Conservation (phyloP, 768 basidiomycete species). For the Holtermanniella nyarrowii region DNA sequence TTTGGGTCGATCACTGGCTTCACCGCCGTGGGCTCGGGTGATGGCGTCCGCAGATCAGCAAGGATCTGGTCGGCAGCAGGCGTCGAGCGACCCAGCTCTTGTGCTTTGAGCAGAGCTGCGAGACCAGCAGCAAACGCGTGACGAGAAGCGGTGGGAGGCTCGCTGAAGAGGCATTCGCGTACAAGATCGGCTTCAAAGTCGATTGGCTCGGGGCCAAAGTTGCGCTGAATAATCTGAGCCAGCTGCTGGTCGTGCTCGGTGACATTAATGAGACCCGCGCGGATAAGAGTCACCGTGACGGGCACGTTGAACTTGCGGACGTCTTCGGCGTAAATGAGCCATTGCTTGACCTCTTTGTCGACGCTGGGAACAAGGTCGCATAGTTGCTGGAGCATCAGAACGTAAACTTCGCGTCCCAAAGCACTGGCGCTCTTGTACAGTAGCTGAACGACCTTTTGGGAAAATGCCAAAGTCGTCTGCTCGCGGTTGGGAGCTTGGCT, state of each 20-base stretch:
- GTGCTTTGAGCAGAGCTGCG: conserved; percentile 66
- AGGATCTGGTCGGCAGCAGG: conserved; percentile 47
- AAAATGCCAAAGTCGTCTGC: conserved; percentile 79
- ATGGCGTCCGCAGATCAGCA: conserved; percentile 54
- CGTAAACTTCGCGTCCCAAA: conserved; percentile 86
- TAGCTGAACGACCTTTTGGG: conserved; percentile 92
- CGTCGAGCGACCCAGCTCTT: conserved; percentile 64
- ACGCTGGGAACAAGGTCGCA: conserved; percentile 85
- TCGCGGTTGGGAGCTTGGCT: conserved; percentile 66
- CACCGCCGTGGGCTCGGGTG: conserved; percentile 6
- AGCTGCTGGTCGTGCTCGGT: conserved; percentile 78
- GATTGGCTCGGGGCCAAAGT: conserved; percentile 65
- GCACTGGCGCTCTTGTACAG: conserved; percentile 79
- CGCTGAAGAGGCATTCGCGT: conserved; percentile 70
- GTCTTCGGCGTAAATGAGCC: conserved; percentile 93
- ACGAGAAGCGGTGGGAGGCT: conserved; percentile 65
- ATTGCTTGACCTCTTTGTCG: conserved; percentile 89
- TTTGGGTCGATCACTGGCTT: conserved; percentile 20
- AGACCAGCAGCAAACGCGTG: conserved; percentile 68
- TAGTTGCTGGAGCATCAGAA: conserved; percentile 73
- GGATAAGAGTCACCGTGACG: conserved; percentile 78
- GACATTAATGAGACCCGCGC: conserved; percentile 67
- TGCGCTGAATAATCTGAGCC: conserved; percentile 68
- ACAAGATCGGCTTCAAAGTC: conserved; percentile 74
- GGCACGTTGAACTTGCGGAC: conserved; percentile 95